phyloP scores from a whole-genome alignment of 106 monocot genomes.

The Dioscorea dumetorum region DNA sequence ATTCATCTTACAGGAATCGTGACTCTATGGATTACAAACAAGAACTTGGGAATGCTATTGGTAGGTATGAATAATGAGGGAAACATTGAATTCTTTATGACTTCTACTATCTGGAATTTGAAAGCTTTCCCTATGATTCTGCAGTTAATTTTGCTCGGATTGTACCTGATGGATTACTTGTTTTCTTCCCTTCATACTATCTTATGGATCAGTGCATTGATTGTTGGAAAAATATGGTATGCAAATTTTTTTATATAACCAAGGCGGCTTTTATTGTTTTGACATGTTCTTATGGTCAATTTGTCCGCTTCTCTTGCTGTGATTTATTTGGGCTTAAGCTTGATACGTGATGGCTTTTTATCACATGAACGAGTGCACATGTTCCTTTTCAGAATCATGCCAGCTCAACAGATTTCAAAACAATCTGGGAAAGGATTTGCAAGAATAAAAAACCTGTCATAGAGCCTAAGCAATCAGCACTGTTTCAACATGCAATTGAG shows the following conservation, averaged over 20 bases:
- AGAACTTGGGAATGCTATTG: constrained; percentile 90
- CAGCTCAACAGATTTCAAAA: constrained; percentile 48
- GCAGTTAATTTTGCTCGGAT: constrained; percentile 94
- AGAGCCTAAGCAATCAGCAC: constrained; percentile 86
- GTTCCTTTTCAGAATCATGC: constrained; percentile 54
- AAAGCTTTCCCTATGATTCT: background rate
- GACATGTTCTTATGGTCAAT: no score
- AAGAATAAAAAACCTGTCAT: constrained; percentile 92
- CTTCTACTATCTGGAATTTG: background rate
- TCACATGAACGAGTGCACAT: background rate
- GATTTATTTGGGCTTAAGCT: no score
- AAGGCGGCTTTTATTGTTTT: no score
- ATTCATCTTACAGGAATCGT: constrained; percentile 79
- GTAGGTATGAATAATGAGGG: constrained; percentile 24
- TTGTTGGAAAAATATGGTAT: constrained; percentile 94
- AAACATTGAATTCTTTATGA: background rate
- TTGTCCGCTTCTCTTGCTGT: no score
- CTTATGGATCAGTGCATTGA: constrained; percentile 92
- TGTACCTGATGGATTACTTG: constrained; percentile 92
- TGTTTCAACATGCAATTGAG: constrained; percentile 81
- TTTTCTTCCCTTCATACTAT: constrained; percentile 97
- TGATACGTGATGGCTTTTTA: no score
- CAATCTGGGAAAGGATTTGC: constrained; percentile 98
- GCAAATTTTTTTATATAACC: background rate
- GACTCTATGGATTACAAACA: constrained; percentile 92